Percentiles rank a stretch among this genome's conserved stretches.
Evolutionary conservation across 192 early-diverging fungal species (phyloP).

Genomic region (Coemansia brasiliensis): DNA sequence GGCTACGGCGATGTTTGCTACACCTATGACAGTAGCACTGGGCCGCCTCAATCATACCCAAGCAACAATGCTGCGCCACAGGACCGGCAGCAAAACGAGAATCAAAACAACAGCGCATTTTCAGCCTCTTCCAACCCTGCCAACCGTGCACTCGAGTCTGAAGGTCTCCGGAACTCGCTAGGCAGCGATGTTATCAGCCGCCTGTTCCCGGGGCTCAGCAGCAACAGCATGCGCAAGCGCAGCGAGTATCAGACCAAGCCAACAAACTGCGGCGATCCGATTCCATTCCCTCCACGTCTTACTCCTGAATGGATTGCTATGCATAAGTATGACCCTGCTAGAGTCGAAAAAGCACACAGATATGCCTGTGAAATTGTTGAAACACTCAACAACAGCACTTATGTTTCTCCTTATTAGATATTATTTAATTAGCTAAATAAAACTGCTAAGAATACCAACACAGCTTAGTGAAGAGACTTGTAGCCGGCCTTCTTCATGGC

Average conservation of each 20-base stretch:
- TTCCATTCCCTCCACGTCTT: slow-evolving; percentile 48
- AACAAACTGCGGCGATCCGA: slow-evolving; percentile 17
- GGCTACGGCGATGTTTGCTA: slow-evolving; percentile 54
- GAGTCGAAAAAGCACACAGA: slow-evolving; percentile 40
- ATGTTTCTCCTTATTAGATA: slow-evolving; percentile 51
- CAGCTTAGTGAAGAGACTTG: slow-evolving; percentile 39
- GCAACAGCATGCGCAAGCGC: slow-evolving; percentile 13
- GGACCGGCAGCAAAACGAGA: background rate
- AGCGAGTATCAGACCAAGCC: slow-evolving; percentile 29
- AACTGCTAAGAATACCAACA: no score
- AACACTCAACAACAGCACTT: slow-evolving; percentile 53
- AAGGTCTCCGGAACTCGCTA: slow-evolving; percentile 32
- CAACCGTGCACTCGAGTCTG: slow-evolving; percentile 26
- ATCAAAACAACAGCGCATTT: background rate
- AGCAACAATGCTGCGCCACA: slow-evolving; percentile 13
- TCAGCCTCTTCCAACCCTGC: slow-evolving; percentile 34
- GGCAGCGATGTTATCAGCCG: slow-evolving; percentile 30
- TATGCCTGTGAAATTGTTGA: slow-evolving; percentile 46
- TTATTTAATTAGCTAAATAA: slow-evolving; percentile 3
- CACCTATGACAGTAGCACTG: slow-evolving; percentile 40
- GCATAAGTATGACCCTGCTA: slow-evolving; percentile 39
- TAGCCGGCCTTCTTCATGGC: slow-evolving; percentile 48
- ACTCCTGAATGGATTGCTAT: slow-evolving; percentile 49
- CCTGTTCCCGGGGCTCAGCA: slow-evolving; percentile 39
- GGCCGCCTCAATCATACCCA: slow-evolving; percentile 35